These are phyloP conservation scores for Zygosaccharomyces pseudobailii DNA, from an alignment of 1,139 yeast genomes.

Conservation along the genomic window DNA sequence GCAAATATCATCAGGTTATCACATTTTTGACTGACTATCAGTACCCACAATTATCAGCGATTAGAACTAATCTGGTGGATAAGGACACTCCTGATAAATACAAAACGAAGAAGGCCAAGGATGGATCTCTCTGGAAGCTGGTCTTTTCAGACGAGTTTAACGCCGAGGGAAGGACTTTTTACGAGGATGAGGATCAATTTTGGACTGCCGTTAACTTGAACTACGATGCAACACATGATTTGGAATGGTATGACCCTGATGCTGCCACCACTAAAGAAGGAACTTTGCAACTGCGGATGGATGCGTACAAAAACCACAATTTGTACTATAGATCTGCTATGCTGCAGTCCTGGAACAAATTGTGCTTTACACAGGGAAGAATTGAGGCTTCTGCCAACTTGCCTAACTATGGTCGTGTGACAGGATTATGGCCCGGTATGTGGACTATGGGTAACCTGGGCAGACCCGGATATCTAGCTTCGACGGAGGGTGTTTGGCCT, in stretches of 20 bases:
- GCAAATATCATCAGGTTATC: conserved; percentile 27
- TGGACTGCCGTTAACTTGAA: conserved; percentile 73
- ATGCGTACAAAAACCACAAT: conserved; percentile 66
- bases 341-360: conserved; percentile 79
- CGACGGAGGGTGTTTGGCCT: conserved; percentile 88
- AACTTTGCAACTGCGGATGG: conserved; percentile 59
- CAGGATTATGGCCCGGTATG: conserved; percentile 86
- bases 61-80: conserved; percentile 61
- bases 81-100: conserved; percentile 72
- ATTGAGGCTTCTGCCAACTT: conserved; percentile 65
- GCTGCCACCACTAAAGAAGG: conserved; percentile 69
- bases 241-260: conserved; percentile 89
- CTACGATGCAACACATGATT: conserved; percentile 74
- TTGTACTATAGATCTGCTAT: conserved; percentile 76
- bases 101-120: conserved; percentile 40
- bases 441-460: conserved; percentile 88
- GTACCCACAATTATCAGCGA: conserved; percentile 57
- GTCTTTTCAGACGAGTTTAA: conserved; percentile 83
- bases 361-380: conserved; percentile 75
- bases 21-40: conserved; percentile 47
- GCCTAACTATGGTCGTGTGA: conserved; percentile 63
- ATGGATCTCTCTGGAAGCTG: conserved; percentile 63
- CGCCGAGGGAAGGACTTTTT: conserved; percentile 77
- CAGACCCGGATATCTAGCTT: conserved; percentile 73
- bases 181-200: conserved; percentile 79